Evolutionary conservation across 441 rosid species (phyloP), one percentile per base, ranked within the genome.

Genomic region (Theobroma grandiflorum): DNA sequence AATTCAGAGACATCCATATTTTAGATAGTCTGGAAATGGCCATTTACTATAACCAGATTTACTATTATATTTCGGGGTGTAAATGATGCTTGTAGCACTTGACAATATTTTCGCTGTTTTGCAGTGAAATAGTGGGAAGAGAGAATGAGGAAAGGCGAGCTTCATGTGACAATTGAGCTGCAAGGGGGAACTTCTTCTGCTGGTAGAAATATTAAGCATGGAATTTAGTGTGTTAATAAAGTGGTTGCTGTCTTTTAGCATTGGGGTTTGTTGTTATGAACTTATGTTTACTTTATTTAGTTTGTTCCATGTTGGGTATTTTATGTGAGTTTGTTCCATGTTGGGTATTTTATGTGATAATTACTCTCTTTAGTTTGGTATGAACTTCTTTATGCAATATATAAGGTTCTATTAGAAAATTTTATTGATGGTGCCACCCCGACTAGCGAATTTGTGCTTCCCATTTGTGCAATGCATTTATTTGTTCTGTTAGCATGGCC

Each of bases 111-210:
- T 22, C 1, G 9, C 6, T 14, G 8, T 12, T 70, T 45, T 47
- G 40, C 40, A 70, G 74, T 70, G 74, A 70, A 15, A 31, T 70
- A 26, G 57, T 47, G 0, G 4, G 3, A 14, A 70, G 57, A 49
- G 74, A 70, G 57, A 47, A 70, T 31, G 58, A 70, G 42, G 74
- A 70, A 47, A 70, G 74, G 22, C 58, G 47, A 70, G 42, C 55
- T 22, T 26, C 58, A 0, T 58, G 53, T 26, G 74, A 70, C 14
- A 31, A 12, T 31, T 70, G 42, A 70, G 31, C 22, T 15, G 58
- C 59, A 31, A 16, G 40, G 59, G 49, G 59, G 16, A 70, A 31
- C n/a, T 42, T 6, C 20, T 31, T 70, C 12, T 70, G 42, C 59
- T 15, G 2, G 2, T 70, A 49, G 42, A 45, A 45, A 16, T 15